These are phyloP conservation scores for Neopestalotiopsis clavispora DNA, from an alignment of 2,329 filamentous ascomycete species.

Conservation along the genomic window DNA sequence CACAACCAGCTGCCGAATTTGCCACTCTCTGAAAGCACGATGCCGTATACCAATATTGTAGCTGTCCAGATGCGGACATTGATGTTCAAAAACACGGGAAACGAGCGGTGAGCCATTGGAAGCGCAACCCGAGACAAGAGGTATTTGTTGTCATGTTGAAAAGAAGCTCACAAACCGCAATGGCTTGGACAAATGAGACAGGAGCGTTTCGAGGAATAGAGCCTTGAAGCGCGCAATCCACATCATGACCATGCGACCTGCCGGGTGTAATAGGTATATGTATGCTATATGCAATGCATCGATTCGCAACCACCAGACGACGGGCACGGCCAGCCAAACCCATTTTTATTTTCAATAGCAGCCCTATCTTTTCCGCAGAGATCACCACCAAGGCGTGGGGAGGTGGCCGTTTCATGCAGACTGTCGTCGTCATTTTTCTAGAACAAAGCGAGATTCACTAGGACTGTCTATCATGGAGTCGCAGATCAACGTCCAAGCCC, in stretches of 20 bases:
- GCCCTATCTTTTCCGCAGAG: not conserved
- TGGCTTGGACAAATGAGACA: not conserved
- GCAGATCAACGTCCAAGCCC: slow-evolving; percentile 4
- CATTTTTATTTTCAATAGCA: not conserved
- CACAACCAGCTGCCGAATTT: not conserved
- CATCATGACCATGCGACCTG: not conserved
- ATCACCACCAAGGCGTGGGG: not conserved
- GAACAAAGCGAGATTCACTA: not conserved
- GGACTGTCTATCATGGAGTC: slow-evolving; percentile 5
- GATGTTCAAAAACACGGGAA: not conserved
- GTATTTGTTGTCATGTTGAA: not conserved
- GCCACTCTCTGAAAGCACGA: not conserved
- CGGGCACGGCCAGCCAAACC: not conserved
- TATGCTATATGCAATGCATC: no score
- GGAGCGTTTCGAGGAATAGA: not conserved
- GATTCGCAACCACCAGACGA: not conserved
- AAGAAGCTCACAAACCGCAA: not conserved
- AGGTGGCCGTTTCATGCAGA: slow-evolving; percentile 16
- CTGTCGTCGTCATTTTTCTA: slow-evolving; percentile 14
- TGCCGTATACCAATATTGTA: not conserved
- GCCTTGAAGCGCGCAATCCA: not conserved
- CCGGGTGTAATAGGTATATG: not conserved
- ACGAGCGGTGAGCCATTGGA: not conserved
- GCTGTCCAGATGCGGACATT: not conserved
- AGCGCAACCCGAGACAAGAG: not conserved